A percentile compares a stretch with the other conserved stretches of the same genome.
Evolutionary conservation across 1,139 yeast genomes (phyloP).

Genomic region (Scheffersomyces lignicola): DNA sequence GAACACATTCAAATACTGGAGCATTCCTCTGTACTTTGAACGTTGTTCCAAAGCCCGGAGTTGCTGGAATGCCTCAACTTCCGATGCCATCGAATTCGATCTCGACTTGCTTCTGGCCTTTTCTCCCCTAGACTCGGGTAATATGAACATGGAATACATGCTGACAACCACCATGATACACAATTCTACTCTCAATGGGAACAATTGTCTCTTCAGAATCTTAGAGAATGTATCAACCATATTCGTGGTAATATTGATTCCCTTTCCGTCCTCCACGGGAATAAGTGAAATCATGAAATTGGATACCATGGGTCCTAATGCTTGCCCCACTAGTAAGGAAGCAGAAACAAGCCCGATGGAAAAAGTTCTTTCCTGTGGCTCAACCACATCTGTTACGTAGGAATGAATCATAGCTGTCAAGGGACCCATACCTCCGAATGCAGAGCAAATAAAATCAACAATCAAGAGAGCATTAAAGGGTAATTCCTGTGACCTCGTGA

Average conservation of each 20-base stretch:
- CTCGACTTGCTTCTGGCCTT: slow-evolving; percentile 49
- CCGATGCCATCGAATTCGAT: slow-evolving; percentile 20
- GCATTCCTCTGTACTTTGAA: neutral
- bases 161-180: slow-evolving; percentile 20
- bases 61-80: slow-evolving; percentile 3
- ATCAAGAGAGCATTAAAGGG: slow-evolving; percentile 32
- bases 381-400: slow-evolving; percentile 66
- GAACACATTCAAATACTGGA: slow-evolving; percentile 22
- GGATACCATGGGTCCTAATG: slow-evolving; percentile 64
- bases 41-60: slow-evolving; percentile 4
- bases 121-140: slow-evolving; percentile 60
- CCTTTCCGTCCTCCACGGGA: slow-evolving; percentile 9
- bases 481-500: slow-evolving; percentile 29
- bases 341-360: slow-evolving; percentile 58
- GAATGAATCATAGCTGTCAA: slow-evolving; percentile 52
- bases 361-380: slow-evolving; percentile 51
- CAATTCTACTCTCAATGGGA: slow-evolving; percentile 33
- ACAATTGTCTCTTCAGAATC: slow-evolving; percentile 23
- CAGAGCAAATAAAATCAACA: slow-evolving; percentile 39
- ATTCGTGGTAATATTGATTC: slow-evolving; percentile 3
- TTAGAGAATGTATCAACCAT: slow-evolving; percentile 1
- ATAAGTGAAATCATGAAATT: slow-evolving; percentile 30
- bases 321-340: slow-evolving; percentile 55
- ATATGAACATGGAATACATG: slow-evolving; percentile 30
- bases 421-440: slow-evolving; percentile 49